phyloP scores from a whole-genome alignment of 2,329 filamentous ascomycete genomes.

The Chrysoporthe cubensis region DNA sequence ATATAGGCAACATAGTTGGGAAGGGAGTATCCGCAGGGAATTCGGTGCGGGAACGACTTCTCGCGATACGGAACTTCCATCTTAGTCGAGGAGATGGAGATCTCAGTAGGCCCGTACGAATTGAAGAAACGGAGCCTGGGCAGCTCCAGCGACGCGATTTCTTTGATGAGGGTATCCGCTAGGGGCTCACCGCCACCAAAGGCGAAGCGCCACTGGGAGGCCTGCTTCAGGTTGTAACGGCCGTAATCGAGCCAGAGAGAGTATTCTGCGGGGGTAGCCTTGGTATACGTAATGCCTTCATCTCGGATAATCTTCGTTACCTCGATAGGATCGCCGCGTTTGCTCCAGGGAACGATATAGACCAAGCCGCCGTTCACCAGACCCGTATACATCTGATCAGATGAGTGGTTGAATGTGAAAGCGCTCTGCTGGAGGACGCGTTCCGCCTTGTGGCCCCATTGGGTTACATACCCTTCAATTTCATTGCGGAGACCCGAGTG shows the following conservation, averaged over 20 bases:
- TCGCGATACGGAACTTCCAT: constrained; percentile 6
- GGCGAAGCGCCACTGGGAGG: constrained; percentile 37
- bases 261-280: constrained; percentile 44
- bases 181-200: constrained; percentile 39
- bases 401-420: constrained; percentile 40
- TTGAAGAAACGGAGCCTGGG: constrained; percentile 26
- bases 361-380: constrained; percentile 39
- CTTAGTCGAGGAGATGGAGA: constrained; percentile 13
- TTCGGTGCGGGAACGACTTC: background rate
- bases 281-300: constrained; percentile 39
- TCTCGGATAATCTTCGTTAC: constrained; percentile 38
- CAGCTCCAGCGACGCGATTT: background rate
- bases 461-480: constrained; percentile 26
- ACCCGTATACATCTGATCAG: constrained; percentile 38
- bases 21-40: background rate
- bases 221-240: constrained; percentile 25
- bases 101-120: constrained; percentile 31
- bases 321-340: constrained; percentile 39
- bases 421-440: constrained; percentile 41
- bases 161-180: background rate
- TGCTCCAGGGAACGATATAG: constrained; percentile 34
- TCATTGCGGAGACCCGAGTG: constrained; percentile 30
- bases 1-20: constrained; percentile 46
- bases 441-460: constrained; percentile 29
- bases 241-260: constrained; percentile 29